phyloP scores from a whole-genome alignment of 352 stramenopile genomes.

The Pythium folliculosum region DNA sequence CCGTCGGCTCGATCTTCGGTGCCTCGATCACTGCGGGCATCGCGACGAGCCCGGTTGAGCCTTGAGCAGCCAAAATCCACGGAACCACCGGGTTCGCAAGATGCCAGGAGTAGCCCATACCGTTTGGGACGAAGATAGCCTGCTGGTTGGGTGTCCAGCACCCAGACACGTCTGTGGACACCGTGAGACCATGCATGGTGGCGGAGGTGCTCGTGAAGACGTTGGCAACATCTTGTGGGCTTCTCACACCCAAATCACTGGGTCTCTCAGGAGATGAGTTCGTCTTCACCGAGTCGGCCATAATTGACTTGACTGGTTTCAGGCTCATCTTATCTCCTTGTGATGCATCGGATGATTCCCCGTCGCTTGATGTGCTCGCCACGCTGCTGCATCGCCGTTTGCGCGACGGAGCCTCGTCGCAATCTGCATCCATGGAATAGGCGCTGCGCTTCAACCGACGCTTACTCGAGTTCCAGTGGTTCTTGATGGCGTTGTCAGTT shows the following conservation, averaged over 20 bases:
- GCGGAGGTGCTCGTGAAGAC: constrained; percentile 3
- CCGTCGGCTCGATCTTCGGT: constrained; percentile 53
- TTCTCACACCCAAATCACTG: constrained; percentile 6
- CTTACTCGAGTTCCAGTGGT: constrained; percentile 92
- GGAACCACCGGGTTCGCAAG: constrained; percentile 13
- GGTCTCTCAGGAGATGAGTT: constrained; percentile 1
- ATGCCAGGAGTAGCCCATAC: constrained; percentile 21
- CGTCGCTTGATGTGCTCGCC: constrained; percentile 25
- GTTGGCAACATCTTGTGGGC: constrained; percentile 8
- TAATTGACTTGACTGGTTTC: background rate
- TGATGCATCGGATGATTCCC: constrained; percentile 9
- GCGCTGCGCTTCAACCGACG: constrained; percentile 60
- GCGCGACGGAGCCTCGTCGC: background rate
- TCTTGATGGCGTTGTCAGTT: constrained; percentile 93
- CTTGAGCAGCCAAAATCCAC: constrained; percentile 16
- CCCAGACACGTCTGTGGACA: constrained; percentile 4
- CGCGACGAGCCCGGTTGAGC: background rate
- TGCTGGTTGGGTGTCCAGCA: constrained; percentile 32
- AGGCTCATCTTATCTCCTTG: background rate
- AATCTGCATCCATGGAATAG: constrained; percentile 3
- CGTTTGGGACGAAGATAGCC: constrained; percentile 1
- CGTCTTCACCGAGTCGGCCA: background rate
- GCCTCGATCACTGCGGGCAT: background rate
- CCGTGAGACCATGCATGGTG: constrained; percentile 5
- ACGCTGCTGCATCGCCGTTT: constrained; percentile 29